These are phyloP conservation scores for Podaxis rugospora DNA, from an alignment of 768 basidiomycete species.

Conservation along the genomic window DNA sequence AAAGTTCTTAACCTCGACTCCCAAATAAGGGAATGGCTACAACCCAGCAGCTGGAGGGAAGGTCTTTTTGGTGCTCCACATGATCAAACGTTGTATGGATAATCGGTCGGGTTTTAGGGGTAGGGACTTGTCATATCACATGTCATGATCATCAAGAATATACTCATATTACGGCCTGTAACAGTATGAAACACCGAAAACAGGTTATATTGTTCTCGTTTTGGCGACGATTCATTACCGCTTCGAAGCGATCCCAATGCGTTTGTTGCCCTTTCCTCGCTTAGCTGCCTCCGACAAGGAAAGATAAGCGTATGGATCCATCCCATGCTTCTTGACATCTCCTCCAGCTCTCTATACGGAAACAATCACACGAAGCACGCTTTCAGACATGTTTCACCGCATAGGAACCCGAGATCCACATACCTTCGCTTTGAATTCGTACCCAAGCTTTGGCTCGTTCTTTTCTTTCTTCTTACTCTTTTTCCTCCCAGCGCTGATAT, in stretches of 20 bases:
- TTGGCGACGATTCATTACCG: slow-evolving; percentile 29
- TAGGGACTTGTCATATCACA: not conserved
- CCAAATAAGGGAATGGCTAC: slow-evolving; percentile 41
- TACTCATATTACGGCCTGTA: not conserved
- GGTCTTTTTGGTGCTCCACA: slow-evolving; percentile 72
- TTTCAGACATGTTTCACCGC: not conserved
- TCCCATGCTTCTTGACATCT: slow-evolving; percentile 80
- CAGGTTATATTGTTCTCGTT: slow-evolving; percentile 7
- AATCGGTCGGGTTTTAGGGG: not conserved
- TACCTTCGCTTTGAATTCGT: slow-evolving; percentile 96
- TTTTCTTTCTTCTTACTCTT: slow-evolving; percentile 45
- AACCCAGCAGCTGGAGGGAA: slow-evolving; percentile 64
- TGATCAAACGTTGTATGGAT: slow-evolving; percentile 71
- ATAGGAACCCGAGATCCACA: slow-evolving; percentile 19
- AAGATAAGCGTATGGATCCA: slow-evolving; percentile 93
- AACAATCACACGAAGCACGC: not conserved
- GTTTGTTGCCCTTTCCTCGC: slow-evolving; percentile 37
- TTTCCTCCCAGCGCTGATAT: slow-evolving; percentile 35
- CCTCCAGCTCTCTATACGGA: slow-evolving; percentile 81
- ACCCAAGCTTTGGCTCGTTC: slow-evolving; percentile 53
- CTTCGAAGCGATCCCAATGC: slow-evolving; percentile 62
- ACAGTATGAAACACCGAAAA: slow-evolving; percentile 5
- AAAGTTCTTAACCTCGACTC: slow-evolving; percentile 41
- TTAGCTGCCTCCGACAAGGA: slow-evolving; percentile 81
- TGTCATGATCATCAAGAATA: slow-evolving; percentile 6